Conservation (phyloP, 2,329 filamentous ascomycete genomes). For the Ascochyta fabae region DNA sequence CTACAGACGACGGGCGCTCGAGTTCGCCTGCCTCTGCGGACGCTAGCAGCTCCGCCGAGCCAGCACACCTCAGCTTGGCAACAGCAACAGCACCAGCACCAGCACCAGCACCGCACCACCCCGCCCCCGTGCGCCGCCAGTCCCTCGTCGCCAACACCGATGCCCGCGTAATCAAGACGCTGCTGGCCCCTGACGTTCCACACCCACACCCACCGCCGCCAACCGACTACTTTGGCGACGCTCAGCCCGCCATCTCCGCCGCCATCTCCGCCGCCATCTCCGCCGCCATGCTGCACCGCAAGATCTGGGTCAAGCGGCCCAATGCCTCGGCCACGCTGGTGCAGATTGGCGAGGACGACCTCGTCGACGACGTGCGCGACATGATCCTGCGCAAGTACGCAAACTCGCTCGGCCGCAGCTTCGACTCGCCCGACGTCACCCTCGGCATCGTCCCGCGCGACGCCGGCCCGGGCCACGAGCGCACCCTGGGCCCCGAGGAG, state of each 20-base stretch:
- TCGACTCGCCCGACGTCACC: constrained; percentile 88
- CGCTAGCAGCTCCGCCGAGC: constrained; percentile 17
- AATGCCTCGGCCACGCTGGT: constrained; percentile 87
- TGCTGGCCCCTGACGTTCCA: constrained; percentile 55
- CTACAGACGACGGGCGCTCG: constrained; percentile 16
- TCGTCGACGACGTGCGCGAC: constrained; percentile 94
- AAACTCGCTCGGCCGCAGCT: constrained; percentile 87
- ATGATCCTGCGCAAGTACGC: constrained; percentile 91
- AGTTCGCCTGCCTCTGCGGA: constrained; percentile 7
- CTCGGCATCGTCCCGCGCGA: constrained; percentile 79
- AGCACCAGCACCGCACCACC: constrained; percentile 36
- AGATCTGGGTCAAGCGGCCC: constrained; percentile 93
- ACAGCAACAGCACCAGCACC: constrained; percentile 1
- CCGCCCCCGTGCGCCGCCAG: constrained; percentile 51
- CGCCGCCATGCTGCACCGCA: constrained; percentile 63
- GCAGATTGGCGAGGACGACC: constrained; percentile 81
- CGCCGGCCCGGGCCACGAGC: constrained; percentile 60
- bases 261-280: constrained; percentile 28
- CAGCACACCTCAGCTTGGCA: constrained; percentile 21
- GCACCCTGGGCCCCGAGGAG: constrained; percentile 84
- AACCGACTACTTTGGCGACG: constrained; percentile 51
- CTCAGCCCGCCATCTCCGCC: constrained; percentile 29
- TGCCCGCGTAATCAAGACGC: constrained; percentile 57
- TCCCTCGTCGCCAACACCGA: constrained; percentile 50
- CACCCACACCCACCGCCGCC: constrained; percentile 29